Evolutionary conservation across 768 basidiomycete species (phyloP), one percentile per base, ranked within the genome.

Genomic region (Leccinum longicurvipes): DNA sequence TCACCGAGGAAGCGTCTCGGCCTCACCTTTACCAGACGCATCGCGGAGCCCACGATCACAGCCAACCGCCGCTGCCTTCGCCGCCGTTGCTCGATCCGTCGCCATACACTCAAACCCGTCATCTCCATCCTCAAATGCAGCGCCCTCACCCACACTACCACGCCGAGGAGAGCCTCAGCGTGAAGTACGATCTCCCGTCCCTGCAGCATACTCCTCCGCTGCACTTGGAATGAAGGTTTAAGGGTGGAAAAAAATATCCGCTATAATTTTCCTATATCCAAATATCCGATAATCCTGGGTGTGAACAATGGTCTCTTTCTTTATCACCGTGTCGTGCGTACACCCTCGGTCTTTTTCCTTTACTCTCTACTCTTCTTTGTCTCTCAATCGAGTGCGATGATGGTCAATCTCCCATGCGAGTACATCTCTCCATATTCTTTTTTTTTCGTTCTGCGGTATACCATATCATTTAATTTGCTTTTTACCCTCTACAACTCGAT

Each of bases 191-290:
- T 69, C 74, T 64, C 53, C 76, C 66, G 76, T 73, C 65, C 56
- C 73, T 72, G 65, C 78, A 54, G 50, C 65, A 59, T 77, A 78
- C 76, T 49, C 79, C 73, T 28, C 78, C 73, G 64, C 75, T 75
- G 70, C 74, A 62, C 65, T 77, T 74, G 79, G 79, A 76, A 77
- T 80, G 78, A 79, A 75, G 60, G 79, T 74, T 6, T 77, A 36
- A 55, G 29, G 11, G 46, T 4, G 48, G 47, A 55, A 56, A 59
- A 58, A 55, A 53, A 56, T 29, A 25, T 59, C 21, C 28, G 29
- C 28, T 32, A 53, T 61, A 60, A 56, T 61, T 55, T 47, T 41
- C 39, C 7, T 71, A 64, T 71, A 69, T 63, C 69, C 62, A 36
- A 60, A 25, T 51, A 3, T 47, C 53, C 56, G 64, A 63, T 69